These are phyloP conservation scores for Penicillium crustosum DNA, from an alignment of 2,329 filamentous ascomycete genomes.

Conservation along the genomic window DNA sequence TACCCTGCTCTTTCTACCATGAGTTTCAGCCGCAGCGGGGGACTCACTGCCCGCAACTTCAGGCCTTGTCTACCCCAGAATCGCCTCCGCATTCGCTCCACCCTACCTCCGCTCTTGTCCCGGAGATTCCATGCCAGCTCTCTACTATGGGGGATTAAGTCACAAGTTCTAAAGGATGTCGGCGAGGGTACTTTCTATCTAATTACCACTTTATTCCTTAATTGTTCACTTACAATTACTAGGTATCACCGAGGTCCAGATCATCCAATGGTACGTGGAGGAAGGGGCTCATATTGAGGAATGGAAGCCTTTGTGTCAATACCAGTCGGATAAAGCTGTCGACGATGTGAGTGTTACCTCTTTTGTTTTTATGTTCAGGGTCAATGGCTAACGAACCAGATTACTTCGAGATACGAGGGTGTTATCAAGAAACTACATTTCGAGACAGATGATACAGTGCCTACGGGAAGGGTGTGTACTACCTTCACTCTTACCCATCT, in stretches of 20 bases:
- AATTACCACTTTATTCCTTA: not conserved
- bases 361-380: not conserved
- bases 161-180: conserved; percentile 46
- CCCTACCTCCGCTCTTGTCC: conserved; percentile 25
- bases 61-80: conserved; percentile 27
- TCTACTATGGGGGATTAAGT: conserved; percentile 37
- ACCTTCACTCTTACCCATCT: not conserved
- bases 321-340: conserved; percentile 93
- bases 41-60: conserved; percentile 30
- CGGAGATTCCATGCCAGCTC: conserved; percentile 39
- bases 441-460: conserved; percentile 92
- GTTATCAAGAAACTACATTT: conserved; percentile 96
- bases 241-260: conserved; percentile 98
- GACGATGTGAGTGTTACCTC: conserved; percentile 50
- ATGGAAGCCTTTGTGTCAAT: conserved; percentile 96
- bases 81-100: conserved; percentile 29
- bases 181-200: conserved; percentile 38
- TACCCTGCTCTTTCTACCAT: conserved; percentile 19
- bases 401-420: conserved; percentile 91
- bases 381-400: conserved; percentile 58
- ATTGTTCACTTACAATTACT: conserved; percentile 19
- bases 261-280: conserved; percentile 99
- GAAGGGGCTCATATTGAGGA: conserved; percentile 94
- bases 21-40: conserved; percentile 34
- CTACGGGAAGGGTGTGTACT: conserved; percentile 68